phyloP scores from a whole-genome alignment of 2,329 filamentous ascomycete species.

The Sordariomycetes sp. region DNA sequence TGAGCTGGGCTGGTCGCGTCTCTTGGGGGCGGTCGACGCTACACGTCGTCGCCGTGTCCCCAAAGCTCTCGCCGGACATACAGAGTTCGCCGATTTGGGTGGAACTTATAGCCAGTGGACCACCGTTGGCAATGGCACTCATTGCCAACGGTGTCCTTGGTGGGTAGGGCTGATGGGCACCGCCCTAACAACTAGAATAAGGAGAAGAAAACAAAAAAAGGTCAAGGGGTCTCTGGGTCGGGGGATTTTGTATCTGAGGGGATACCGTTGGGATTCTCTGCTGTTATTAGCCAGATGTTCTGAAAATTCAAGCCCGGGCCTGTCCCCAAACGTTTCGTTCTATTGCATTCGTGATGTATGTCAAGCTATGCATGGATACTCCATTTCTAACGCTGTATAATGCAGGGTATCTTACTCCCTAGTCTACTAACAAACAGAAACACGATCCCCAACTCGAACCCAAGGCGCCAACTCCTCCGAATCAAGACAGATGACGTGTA shows the following conservation, averaged over 20 bases:
- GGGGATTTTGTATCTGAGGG: conserved; percentile 1
- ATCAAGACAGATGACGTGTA: conserved; percentile 52
- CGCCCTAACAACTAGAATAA: background rate
- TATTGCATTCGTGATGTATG: background rate
- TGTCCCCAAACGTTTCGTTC: background rate
- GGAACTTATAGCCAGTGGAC: background rate
- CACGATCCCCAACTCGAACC: background rate
- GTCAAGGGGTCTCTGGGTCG: background rate
- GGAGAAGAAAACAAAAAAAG: background rate
- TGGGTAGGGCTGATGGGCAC: too few species aligned
- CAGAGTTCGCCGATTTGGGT: background rate
- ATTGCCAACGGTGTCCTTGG: background rate
- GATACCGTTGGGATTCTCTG: conserved; percentile 2
- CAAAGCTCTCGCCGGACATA: conserved; percentile 1
- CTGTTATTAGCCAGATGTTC: background rate
- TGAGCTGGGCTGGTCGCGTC: conserved; percentile 37
- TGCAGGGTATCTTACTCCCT: background rate
- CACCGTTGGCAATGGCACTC: background rate
- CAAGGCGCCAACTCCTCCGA: background rate
- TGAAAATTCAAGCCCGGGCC: conserved; percentile 3
- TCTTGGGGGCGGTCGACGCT: conserved; percentile 5
- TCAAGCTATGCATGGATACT: background rate
- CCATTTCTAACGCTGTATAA: background rate
- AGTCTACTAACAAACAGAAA: background rate
- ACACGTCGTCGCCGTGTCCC: conserved; percentile 3